Percentiles rank a stretch among this genome's conserved stretches.
These are phyloP conservation scores for Carallia pectinifolia DNA, from an alignment of 345 rosid species.

Conservation along the genomic window DNA sequence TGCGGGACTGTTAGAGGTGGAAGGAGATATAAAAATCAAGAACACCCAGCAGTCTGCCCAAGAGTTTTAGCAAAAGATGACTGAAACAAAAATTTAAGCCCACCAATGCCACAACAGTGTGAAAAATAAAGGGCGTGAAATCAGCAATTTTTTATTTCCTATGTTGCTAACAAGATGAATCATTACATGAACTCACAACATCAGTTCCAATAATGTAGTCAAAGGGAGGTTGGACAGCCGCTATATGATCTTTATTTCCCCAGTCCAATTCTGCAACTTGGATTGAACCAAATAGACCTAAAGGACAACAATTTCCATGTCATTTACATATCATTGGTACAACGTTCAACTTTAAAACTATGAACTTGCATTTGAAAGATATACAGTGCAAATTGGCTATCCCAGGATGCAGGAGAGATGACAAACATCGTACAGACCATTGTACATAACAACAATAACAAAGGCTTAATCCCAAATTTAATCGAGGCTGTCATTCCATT, in stretches of 20 bases:
- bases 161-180: not conserved
- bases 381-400: too few species aligned
- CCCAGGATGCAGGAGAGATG: too few species aligned
- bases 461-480: too few species aligned
- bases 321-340: not conserved
- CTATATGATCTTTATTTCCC: constrained; percentile 79
- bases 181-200: constrained; percentile 57
- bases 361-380: too few species aligned
- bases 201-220: constrained; percentile 92
- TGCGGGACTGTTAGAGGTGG: too few species aligned
- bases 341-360: too few species aligned
- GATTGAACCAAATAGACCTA: constrained; percentile 85
- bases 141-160: not conserved
- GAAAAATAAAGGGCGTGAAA: not conserved
- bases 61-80: not conserved
- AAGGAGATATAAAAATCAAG: too few species aligned
- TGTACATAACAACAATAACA: too few species aligned
- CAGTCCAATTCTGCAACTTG: constrained; percentile 79
- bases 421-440: too few species aligned
- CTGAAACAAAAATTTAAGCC: not conserved
- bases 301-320: constrained; percentile 19
- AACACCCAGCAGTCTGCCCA: not conserved
- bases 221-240: constrained; percentile 74
- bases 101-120: not conserved
- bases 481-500: too few species aligned